These are phyloP conservation scores for Peronosclerospora sorghi DNA, from an alignment of 352 stramenopile genomes.

Conservation along the genomic window DNA sequence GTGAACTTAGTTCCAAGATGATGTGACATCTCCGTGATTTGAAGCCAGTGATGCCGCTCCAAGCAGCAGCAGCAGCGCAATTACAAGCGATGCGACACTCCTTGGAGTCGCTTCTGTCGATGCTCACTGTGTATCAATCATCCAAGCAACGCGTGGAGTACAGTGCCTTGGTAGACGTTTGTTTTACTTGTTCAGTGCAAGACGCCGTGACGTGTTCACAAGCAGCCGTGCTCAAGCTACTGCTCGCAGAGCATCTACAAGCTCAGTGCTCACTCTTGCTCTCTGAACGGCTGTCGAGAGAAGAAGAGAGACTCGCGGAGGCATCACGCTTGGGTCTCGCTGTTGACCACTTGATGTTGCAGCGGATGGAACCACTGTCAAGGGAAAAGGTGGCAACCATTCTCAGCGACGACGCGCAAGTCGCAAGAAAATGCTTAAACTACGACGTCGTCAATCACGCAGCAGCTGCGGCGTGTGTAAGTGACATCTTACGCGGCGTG, in stretches of 20 bases:
- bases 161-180: constrained; percentile 16
- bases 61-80: background rate
- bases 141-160: background rate
- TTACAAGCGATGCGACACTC: constrained; percentile 11
- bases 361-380: no score
- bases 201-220: constrained; percentile 34
- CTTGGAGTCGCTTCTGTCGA: constrained; percentile 14
- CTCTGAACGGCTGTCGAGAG: constrained; percentile 35
- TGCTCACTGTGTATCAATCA: constrained; percentile 10
- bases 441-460: constrained; percentile 37
- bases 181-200: constrained; percentile 34
- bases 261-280: constrained; percentile 57
- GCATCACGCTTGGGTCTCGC: background rate
- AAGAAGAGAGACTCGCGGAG: constrained; percentile 19
- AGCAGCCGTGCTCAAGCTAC: constrained; percentile 39
- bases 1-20: constrained; percentile 11
- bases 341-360: no score
- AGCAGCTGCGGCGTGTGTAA: constrained; percentile 12
- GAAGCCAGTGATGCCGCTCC: constrained; percentile 1
- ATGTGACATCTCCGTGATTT: constrained; percentile 13
- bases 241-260: constrained; percentile 68
- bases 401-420: constrained; percentile 47
- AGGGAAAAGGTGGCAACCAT: constrained; percentile 23
- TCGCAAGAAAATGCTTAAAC: constrained; percentile 59
- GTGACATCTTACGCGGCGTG: constrained; percentile 26